These are phyloP conservation scores for Polygonum maritimum DNA, from an alignment of 148 eudicot species.

Conservation along the genomic window DNA sequence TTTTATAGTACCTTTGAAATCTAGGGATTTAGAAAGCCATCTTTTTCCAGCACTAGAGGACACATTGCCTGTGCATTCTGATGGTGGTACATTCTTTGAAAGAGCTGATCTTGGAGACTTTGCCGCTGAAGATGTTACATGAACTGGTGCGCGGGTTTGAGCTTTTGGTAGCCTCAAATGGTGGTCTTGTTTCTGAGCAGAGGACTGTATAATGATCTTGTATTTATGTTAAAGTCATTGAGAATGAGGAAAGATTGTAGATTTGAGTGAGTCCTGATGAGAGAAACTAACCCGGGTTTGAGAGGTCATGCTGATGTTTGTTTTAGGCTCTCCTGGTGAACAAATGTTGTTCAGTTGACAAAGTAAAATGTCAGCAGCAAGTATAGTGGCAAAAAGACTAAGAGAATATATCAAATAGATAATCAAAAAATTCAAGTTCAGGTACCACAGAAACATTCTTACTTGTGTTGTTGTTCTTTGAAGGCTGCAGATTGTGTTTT, in stretches of 20 bases:
- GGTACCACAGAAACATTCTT: not conserved
- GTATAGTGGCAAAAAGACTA: too few relatives aligned
- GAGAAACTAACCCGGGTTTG: not conserved
- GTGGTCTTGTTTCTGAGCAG: not conserved
- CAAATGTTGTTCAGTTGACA: not conserved
- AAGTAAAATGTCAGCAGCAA: not conserved
- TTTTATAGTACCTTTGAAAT: not conserved
- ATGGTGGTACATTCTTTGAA: not conserved
- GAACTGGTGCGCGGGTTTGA: not conserved
- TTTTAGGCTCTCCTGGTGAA: not conserved
- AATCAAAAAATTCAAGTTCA: not conserved
- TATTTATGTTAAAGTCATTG: not conserved
- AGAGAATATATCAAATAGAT: too few relatives aligned
- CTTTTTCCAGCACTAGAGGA: slow-evolving; percentile 2
- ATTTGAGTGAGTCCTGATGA: not conserved
- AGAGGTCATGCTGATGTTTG: not conserved
- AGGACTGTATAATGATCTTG: not conserved
- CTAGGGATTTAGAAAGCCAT: slow-evolving; percentile 6
- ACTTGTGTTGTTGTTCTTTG: not conserved
- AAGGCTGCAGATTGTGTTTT: not conserved
- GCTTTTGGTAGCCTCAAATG: not conserved
- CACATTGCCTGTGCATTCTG: not conserved
- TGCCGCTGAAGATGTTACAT: not conserved
- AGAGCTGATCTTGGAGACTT: not conserved
- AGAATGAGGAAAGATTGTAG: not conserved